A percentile compares a stretch with the other conserved stretches of the same genome.
phyloP scores from a whole-genome alignment of 441 rosid species.

The Corymbia calophylla region DNA sequence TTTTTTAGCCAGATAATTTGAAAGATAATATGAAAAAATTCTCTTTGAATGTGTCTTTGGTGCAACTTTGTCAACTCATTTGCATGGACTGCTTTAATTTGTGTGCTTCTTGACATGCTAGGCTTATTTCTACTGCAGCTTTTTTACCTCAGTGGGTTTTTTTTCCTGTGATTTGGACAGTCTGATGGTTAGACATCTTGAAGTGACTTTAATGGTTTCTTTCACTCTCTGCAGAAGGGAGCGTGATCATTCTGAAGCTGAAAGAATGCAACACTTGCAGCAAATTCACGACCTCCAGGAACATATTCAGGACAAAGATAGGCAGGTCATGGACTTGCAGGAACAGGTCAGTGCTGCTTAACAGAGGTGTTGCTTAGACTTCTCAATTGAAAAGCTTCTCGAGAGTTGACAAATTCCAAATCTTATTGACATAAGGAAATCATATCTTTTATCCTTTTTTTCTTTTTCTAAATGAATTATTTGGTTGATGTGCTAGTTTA shows the following conservation, averaged over 20 bases:
- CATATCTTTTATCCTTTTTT: not conserved
- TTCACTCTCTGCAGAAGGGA: constrained; percentile 61
- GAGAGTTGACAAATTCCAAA: not conserved
- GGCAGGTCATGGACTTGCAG: constrained; percentile 76
- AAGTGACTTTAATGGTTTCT: not conserved
- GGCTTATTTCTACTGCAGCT: not conserved
- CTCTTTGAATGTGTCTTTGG: not conserved
- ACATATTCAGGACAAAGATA: constrained; percentile 86
- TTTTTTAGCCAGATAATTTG: not conserved
- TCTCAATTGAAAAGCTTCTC: not conserved
- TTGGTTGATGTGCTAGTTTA: not conserved
- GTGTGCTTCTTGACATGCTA: not conserved
- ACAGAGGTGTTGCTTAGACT: not conserved
- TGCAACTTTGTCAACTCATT: not conserved
- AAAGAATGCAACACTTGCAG: constrained; percentile 76
- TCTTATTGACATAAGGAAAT: not conserved
- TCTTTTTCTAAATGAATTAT: constrained; percentile 7
- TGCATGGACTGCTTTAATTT: not conserved
- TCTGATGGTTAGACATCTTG: not conserved
- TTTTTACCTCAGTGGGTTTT: not conserved
- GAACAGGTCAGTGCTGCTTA: constrained; percentile 57
- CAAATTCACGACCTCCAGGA: constrained; percentile 84
- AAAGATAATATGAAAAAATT: not conserved
- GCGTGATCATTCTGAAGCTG: constrained; percentile 97
- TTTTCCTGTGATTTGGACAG: not conserved